Base-by-base conservation (phyloP, 768 basidiomycete genomes). In the Ramaria rubella region DNA sequence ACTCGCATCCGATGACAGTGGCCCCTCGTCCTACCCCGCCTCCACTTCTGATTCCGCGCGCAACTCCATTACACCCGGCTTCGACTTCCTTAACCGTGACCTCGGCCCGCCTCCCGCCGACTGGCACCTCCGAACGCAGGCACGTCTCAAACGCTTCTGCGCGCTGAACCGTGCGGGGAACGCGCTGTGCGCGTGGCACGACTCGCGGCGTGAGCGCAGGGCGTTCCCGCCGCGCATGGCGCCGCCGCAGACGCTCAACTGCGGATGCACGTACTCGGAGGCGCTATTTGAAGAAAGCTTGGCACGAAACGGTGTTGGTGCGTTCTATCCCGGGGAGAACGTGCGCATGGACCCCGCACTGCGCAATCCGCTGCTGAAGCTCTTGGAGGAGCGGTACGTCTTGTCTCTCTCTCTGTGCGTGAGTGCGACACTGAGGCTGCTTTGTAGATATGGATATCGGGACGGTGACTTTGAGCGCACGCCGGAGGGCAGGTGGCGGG, bases 311-410 rank as follows among this genome's bases (percentile, higher is more conserved):
- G 77, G 75, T 4, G 87, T 93, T 15, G 90, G 90, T 24, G 84
- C 85, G 66, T 92, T 91, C 64, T 81, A 81, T 59, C 90, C 90
- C 0, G 90, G 90, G 52, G 90, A 91, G 68, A 83, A 69, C 55
- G 90, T 92, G 49, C 84, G 90, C 64, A 92, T 93, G 89, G 90
- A 93, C 64, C 90, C 90, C 9, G 88, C 86, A 33, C 72, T 93
- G 58, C 81, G 90, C 38, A 91, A 91, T 59, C 87, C 89, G 27
- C 77, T 92, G 44, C 75, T 92, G 59, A 80, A 75, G 69, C 73
- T 93, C 30, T 72, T 93, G 30, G 75, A 90, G 67, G 65, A 78
- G 61, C 79, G 89, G 38, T 56, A 21, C 14, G 55, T 46, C 19
- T 7, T 30, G n/a, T 50, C 23, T 36, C 31, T 23, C 23, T 42